Evolutionary conservation across 1,284 basidiomycete genomes (phyloP).

Genomic region (Microbotryum silenes-acaulis): DNA sequence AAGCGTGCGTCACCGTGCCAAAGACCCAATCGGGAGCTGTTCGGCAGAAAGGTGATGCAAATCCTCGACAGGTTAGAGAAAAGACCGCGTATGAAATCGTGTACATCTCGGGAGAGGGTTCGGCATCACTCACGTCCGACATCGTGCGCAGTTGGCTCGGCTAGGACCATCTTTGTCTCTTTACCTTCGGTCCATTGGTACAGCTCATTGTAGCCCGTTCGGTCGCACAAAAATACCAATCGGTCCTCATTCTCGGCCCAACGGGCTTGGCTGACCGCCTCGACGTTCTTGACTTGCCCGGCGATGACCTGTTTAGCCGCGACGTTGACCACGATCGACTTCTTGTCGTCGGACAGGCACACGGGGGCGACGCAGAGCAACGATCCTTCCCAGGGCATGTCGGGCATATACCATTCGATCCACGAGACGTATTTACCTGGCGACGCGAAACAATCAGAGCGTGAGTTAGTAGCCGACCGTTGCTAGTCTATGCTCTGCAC

Average conservation of each 20-base stretch:
- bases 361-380: conserved; percentile 49
- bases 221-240: conserved; percentile 61
- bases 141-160: conserved; percentile 49
- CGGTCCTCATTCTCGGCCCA: conserved; percentile 52
- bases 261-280: conserved; percentile 38
- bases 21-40: conserved; percentile 53
- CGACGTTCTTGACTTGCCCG: conserved; percentile 24
- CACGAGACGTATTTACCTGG: conserved; percentile 49
- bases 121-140: conserved; percentile 4
- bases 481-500: conserved; percentile 36
- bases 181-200: conserved; percentile 49
- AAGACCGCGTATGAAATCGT: not conserved
- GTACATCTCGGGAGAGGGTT: not conserved
- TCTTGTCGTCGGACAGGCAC: not conserved
- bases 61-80: not conserved
- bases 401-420: conserved; percentile 61
- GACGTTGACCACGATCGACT: not conserved
- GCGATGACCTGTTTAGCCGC: conserved; percentile 16
- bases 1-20: conserved; percentile 49
- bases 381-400: conserved; percentile 73
- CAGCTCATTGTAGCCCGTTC: conserved; percentile 62
- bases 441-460: conserved; percentile 59
- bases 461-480: conserved; percentile 41
- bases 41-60: conserved; percentile 42
- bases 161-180: conserved; percentile 44